These are phyloP conservation scores for Ricinus communis DNA, from an alignment of 345 rosid genomes.

Conservation along the genomic window DNA sequence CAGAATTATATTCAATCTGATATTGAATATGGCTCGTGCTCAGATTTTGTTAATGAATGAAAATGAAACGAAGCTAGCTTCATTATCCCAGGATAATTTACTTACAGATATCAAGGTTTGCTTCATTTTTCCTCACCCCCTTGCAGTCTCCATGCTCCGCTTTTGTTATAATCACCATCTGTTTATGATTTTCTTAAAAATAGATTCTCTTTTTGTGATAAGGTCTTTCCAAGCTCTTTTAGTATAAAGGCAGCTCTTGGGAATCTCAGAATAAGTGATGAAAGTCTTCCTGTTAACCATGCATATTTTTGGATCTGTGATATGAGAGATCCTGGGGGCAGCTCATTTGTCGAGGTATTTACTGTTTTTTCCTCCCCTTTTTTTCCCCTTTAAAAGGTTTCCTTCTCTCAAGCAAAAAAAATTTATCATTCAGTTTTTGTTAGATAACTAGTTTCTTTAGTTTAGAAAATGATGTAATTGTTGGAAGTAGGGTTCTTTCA, in stretches of 20 bases:
- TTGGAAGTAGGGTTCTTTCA: not conserved
- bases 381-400: too few species aligned
- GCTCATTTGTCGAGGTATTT: slow-evolving; percentile 90
- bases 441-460: not conserved
- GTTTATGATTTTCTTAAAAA: slow-evolving; percentile 12
- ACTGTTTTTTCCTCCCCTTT: not conserved
- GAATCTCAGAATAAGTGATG: slow-evolving; percentile 90
- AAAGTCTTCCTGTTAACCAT: slow-evolving; percentile 79
- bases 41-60: slow-evolving; percentile 92
- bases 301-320: slow-evolving; percentile 96
- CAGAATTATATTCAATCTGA: slow-evolving; percentile 70
- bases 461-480: not conserved
- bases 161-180: not conserved
- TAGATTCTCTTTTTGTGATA: slow-evolving; percentile 15
- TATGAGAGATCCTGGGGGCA: slow-evolving; percentile 97
- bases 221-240: slow-evolving; percentile 98
- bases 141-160: slow-evolving; percentile 4
- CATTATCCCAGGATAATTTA: slow-evolving; percentile 85
- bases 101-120: slow-evolving; percentile 85
- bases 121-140: slow-evolving; percentile 12
- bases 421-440: too few species aligned
- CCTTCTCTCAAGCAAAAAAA: not conserved
- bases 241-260: slow-evolving; percentile 88
- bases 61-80: slow-evolving; percentile 79
- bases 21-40: slow-evolving; percentile 84